Conservation (phyloP, 768 basidiomycete genomes). For the Boletellus sp. region DNA sequence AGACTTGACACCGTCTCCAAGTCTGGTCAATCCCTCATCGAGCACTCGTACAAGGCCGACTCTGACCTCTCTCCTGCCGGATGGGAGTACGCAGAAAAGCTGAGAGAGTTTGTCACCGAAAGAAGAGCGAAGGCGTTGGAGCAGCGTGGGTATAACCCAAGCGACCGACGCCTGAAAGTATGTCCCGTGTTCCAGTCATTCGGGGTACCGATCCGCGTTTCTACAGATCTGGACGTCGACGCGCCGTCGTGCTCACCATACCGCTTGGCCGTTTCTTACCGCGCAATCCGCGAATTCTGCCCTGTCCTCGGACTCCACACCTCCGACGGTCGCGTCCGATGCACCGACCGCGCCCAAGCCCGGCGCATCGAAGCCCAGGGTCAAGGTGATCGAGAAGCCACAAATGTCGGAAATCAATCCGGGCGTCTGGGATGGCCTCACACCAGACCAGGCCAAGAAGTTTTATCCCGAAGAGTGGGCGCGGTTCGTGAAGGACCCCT, state of each 20-base stretch:
- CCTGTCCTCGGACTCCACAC: slow-evolving; percentile 3
- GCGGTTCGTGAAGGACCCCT: slow-evolving; percentile 88
- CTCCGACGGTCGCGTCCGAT: not conserved
- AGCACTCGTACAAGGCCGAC: slow-evolving; percentile 98
- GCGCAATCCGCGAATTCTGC: slow-evolving; percentile 19
- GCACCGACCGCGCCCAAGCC: slow-evolving; percentile 1
- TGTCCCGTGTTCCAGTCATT: slow-evolving; percentile 20
- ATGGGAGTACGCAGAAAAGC: slow-evolving; percentile 88
- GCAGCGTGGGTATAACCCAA: slow-evolving; percentile 61
- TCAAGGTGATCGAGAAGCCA: slow-evolving; percentile 90
- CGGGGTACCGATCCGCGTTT: not conserved
- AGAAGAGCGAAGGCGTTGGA: slow-evolving; percentile 74
- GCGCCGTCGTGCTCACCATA: slow-evolving; percentile 87
- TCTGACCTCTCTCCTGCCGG: slow-evolving; percentile 93
- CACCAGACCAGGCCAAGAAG: slow-evolving; percentile 82
- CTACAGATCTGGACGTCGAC: slow-evolving; percentile 98
- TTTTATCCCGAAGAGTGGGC: slow-evolving; percentile 95
- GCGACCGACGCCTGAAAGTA: slow-evolving; percentile 65
- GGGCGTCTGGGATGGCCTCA: slow-evolving; percentile 94
- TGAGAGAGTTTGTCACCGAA: slow-evolving; percentile 88
- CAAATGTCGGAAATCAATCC: slow-evolving; percentile 99
- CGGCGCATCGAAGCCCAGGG: slow-evolving; percentile 35
- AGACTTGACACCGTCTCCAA: slow-evolving; percentile 28
- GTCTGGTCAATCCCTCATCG: slow-evolving; percentile 98
- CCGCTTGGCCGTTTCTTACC: slow-evolving; percentile 88